Evolutionary conservation across 2,329 filamentous ascomycete species (phyloP), one percentile per base, ranked within the genome.

Genomic region (Rutstroemia sydowiana): DNA sequence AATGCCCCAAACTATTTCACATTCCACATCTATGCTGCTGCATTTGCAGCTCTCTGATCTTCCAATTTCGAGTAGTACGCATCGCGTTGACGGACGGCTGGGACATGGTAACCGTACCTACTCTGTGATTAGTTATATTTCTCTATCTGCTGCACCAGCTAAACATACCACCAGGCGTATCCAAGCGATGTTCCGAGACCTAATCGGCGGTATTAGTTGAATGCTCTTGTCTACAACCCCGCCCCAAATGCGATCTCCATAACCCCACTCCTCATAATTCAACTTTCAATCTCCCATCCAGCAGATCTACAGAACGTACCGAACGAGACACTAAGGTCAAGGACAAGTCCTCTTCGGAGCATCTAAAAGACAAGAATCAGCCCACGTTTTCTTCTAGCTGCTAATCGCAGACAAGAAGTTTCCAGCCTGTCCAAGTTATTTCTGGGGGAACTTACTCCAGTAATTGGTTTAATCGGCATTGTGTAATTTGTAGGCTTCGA

Each of bases 261-360:
- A 20, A 20, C 21, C 9, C 18, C 30, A 45, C 5, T 43, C 39
- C 36, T 13, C 36, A 16, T 14, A 5, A 11, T 20, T 16, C 20
- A 14, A 18, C 28, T 42, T 21, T 16, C 1, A 18, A 16, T 36
- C 20, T 30, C 16, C 18, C 10, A 34, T 48, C 23, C 21, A 39
- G 49, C 16, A 3, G 5, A 23, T 3, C 14, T 2, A 7, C 14
- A 21, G 7, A 14, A 63, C 76, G 62, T 69, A 79, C 77, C 77
- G 64, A 77, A 69, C 56, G 75, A 75, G 65, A 79, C 73, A 58
- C 74, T 74, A 62, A 81, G 70, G 65, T 81, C 77, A 65, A 81
- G 73, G 63, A 81, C 76, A 59, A 79, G 69, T 66, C 74, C 71
- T 66, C 75, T 70, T 63, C 76, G 75, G 71, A 80, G 75, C 76